These are phyloP conservation scores for Colletotrichum spaethianum DNA, from an alignment of 2,329 filamentous ascomycete species.

Conservation along the genomic window DNA sequence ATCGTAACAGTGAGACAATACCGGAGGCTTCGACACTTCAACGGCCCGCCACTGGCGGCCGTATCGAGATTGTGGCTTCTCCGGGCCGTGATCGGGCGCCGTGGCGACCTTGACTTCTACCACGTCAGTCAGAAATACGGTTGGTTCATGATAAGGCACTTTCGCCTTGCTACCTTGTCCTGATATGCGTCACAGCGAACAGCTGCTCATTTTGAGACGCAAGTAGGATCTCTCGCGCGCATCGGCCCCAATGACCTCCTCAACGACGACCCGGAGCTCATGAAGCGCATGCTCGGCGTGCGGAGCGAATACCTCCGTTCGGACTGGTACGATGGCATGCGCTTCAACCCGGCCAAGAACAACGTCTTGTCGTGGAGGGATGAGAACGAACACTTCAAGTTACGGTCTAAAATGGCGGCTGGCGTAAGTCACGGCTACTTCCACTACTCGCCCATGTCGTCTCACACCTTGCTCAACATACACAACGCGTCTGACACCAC, in stretches of 20 bases:
- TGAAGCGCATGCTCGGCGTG: conserved; percentile 55
- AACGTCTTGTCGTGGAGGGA: conserved; percentile 67
- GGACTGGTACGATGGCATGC: conserved; percentile 62
- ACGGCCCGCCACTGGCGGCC: conserved; percentile 54
- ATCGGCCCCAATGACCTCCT: conserved; percentile 42
- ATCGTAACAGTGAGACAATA: conserved; percentile 48
- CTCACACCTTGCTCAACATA: neutral
- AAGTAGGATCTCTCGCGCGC: conserved; percentile 40
- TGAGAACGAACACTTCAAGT: conserved; percentile 56
- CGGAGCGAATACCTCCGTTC: conserved; percentile 54
- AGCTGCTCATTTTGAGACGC: neutral
- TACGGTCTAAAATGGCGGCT: conserved; percentile 64
- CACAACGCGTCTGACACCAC: neutral
- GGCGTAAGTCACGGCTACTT: conserved; percentile 55
- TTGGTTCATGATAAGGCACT: conserved; percentile 30
- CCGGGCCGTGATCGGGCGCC: conserved; percentile 48
- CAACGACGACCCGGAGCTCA: conserved; percentile 36
- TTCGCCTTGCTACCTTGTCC: no score
- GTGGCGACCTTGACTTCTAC: conserved; percentile 53
- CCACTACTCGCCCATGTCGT: neutral
- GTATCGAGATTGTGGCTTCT: conserved; percentile 59
- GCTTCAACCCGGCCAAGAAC: conserved; percentile 66
- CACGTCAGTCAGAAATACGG: conserved; percentile 53
- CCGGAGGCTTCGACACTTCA: conserved; percentile 55
- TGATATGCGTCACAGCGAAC: fast-evolving